Base-by-base conservation (phyloP, 2,329 filamentous ascomycete species). In the Trichoderma sp. region DNA sequence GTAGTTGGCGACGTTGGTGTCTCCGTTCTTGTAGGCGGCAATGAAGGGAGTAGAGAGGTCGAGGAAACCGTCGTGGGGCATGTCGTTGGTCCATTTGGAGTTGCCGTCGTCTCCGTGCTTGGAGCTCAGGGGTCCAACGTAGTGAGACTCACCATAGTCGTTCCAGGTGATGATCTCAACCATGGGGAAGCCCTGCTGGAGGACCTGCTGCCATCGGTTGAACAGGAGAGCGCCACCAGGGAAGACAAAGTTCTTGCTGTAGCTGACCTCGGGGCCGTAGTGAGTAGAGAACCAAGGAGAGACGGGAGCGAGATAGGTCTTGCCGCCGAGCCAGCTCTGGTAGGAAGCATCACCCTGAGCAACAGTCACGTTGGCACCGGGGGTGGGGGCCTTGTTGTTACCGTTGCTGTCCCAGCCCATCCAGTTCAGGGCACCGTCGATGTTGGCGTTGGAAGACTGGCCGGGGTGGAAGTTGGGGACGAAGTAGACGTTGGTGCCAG, bases 171-270 rank as follows among this genome's bases (percentile, higher is more conserved):
- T 77, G 34, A 85, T 83, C 75, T 82, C 80, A 6, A 88, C 77
- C 71, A 86, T 87, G 5, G 83, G 80, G 17, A 86, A 85, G 17
- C 81, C 78, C n/a, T 85, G 74, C 7, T 76, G 74, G 12, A 86
- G 73, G 23, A 87, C 81, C 69, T 81, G 74, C 26, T 85, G 81
- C 88, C 88, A 90, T 32, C 88, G 86, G 71, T 88, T 81, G 72
- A 85, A 86, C 85, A 89, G 90, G 7, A 91, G 79, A 55, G 85
- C 81, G 72, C 90, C 88, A 8, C 87, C 85, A 3, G 85, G 85
- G 81, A 88, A 91, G 1, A 90, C 81, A 83, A 85, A 88, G 75
- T 87, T 87, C 81, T 89, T 73, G 59, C 23, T 57, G 26, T 58
- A 72, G 17, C 11, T 9, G 13, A 72, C 71, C 39, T 72, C 71